Conservation (phyloP, 805 yeast species). For the Candida easanensis region DNA sequence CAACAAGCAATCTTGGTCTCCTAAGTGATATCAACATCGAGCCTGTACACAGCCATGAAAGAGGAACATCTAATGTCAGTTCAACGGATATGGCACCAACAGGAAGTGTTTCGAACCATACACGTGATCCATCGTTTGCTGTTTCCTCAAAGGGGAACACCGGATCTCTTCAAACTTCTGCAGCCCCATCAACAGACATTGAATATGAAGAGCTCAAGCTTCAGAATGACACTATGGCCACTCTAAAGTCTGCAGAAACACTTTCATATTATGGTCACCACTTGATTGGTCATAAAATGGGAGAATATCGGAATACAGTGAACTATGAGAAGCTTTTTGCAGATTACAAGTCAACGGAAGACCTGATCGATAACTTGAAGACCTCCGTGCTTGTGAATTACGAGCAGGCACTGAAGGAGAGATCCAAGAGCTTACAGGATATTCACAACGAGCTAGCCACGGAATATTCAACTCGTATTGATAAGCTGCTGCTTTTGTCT, state of each 20-base stretch:
- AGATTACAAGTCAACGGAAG: slow-evolving; percentile 8
- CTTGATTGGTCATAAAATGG: slow-evolving; percentile 17
- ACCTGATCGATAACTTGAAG: slow-evolving; percentile 2
- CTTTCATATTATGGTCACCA: slow-evolving; percentile 21
- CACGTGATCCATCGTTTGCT: slow-evolving; percentile 3
- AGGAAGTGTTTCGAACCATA: slow-evolving; percentile 5
- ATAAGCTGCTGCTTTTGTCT: slow-evolving; percentile 56
- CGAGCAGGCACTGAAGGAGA: slow-evolving; percentile 17
- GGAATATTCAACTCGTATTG: slow-evolving; percentile 48
- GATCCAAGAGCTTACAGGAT: slow-evolving; percentile 18
- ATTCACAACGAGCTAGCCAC: slow-evolving; percentile 22
- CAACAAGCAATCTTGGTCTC: not conserved
- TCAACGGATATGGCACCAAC: slow-evolving; percentile 3
- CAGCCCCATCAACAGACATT: slow-evolving; percentile 1
- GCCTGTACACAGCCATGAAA: slow-evolving; percentile 17
- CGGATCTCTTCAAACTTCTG: not conserved
- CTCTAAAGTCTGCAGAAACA: slow-evolving; percentile 5
- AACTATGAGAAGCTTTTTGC: slow-evolving; percentile 15
- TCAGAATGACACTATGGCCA: slow-evolving; percentile 12
- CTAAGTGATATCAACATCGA: slow-evolving; percentile 24
- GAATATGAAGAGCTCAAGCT: slow-evolving; percentile 10
- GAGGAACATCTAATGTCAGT: slow-evolving; percentile 7
- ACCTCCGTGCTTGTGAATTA: slow-evolving; percentile 7
- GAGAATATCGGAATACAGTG: slow-evolving; percentile 11
- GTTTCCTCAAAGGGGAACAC: not conserved